Evolutionary conservation across 2,329 filamentous ascomycete genomes (phyloP), one percentile per base, ranked within the genome.

Genomic region (Furcasterigmium sp.): DNA sequence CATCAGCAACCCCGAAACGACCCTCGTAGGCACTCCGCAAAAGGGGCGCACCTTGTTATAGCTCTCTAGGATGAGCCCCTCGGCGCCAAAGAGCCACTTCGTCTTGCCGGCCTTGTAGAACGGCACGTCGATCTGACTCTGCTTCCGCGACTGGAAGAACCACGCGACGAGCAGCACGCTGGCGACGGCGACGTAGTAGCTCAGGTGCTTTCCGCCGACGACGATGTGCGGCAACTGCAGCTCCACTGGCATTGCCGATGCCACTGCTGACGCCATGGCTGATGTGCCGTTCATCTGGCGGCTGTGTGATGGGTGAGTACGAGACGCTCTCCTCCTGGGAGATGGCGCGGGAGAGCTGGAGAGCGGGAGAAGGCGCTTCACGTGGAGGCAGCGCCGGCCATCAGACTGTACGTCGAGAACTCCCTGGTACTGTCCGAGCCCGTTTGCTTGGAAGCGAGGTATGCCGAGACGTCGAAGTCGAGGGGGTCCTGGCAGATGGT

Each of bases 81-180:
- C 72, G 20, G 72, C 72, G 45, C 65, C 64, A 41, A 75, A 73
- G 50, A 75, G 70, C 72, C 72, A 75, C 54, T 68, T 73, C 40
- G 63, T 59, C 51, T 68, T 69, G 7, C 69, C 62, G 0, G 71
- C 72, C 48, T 70, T 68, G 55, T 72, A 76, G 39, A 70, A 69
- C 0, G 72, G 72, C 4, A 65, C 59, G 10, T 65, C 58, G 4
- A 71, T 58, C 21, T 54, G 49, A 28, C 53, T 51, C 30, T 55
- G 53, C 41, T 62, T 64, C 30, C 47, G 53, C 14, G 58, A 54
- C 37, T 59, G 59, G n/a, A 70, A 53, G n/a, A 66, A 30, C 62
- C 65, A 73, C 18, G 61, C 53, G 13, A 58, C 57, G 5, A 71
- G 32, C 10, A 70, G 38, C 18, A 68, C 46, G 13, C 60, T 50